These are phyloP conservation scores for Lepidium aucheri DNA, from an alignment of 345 rosid genomes.

Conservation along the genomic window DNA sequence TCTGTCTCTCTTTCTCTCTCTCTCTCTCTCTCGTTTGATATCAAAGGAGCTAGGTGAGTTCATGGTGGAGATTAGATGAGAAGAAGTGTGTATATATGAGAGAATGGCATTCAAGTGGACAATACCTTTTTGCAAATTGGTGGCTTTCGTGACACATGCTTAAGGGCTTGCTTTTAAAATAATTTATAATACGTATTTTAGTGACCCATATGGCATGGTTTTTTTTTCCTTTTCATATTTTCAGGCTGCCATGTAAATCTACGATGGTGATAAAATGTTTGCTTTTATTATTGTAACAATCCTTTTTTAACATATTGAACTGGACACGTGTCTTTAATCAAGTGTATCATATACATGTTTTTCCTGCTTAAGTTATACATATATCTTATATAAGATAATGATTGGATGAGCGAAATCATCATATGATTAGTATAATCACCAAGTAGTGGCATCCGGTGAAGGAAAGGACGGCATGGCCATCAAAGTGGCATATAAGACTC, in stretches of 20 bases:
- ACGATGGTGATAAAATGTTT: neutral
- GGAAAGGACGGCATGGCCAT: constrained; percentile 17
- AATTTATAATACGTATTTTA: constrained; percentile 31
- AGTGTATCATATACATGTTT: too few species aligned
- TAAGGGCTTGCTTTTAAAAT: constrained; percentile 24
- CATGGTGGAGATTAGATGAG: constrained; percentile 23
- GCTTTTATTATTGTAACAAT: neutral
- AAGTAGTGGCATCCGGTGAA: neutral
- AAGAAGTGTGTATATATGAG: constrained; percentile 35
- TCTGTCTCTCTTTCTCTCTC: neutral
- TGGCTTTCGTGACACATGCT: constrained; percentile 22
- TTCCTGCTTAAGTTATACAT: too few species aligned
- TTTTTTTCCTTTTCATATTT: neutral
- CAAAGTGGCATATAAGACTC: constrained; percentile 3
- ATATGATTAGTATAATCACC: neutral
- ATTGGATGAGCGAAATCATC: neutral
- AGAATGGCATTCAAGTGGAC: constrained; percentile 41
- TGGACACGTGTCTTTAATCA: too few species aligned
- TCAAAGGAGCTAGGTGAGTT: constrained; percentile 19
- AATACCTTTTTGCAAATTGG: constrained; percentile 24
- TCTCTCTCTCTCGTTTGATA: neutral
- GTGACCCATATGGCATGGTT: neutral
- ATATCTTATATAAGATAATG: constrained; percentile 16
- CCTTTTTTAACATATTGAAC: neutral
- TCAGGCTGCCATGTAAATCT: neutral